These are phyloP conservation scores for Cercospora sp. DNA, from an alignment of 2,329 filamentous ascomycete species.

Conservation along the genomic window DNA sequence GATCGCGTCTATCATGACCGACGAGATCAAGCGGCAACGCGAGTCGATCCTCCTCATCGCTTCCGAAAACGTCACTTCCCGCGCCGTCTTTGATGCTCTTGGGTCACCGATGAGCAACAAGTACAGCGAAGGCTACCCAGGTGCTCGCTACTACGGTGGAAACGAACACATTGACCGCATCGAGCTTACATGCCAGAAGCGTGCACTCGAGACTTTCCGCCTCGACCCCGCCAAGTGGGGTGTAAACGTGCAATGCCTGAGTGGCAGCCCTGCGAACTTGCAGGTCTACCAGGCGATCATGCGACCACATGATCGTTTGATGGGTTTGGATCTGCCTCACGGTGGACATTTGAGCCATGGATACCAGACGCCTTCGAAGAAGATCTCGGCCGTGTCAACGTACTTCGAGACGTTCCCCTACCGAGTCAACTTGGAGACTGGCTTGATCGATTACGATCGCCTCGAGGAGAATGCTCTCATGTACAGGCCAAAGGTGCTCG, in stretches of 20 bases:
- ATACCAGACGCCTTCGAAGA: constrained; percentile 83
- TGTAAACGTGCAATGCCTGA: constrained; percentile 95
- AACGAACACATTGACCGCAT: constrained; percentile 99
- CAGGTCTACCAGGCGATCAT: constrained; percentile 91
- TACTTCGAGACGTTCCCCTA: constrained; percentile 99
- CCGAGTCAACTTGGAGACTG: constrained; percentile 82
- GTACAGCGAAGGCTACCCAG: constrained; percentile 98
- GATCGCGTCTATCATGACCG: constrained; percentile 95
- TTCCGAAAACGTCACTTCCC: constrained; percentile 98
- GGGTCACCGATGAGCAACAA: constrained; percentile 93
- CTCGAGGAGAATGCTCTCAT: constrained; percentile 87
- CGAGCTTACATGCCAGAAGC: constrained; percentile 90
- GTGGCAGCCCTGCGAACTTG: constrained; percentile 73
- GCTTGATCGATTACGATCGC: constrained; percentile 94
- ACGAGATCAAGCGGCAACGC: constrained; percentile 93
- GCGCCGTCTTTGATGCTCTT: constrained; percentile 95
- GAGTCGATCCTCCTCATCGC: constrained; percentile 99
- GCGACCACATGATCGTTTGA: constrained; percentile 88
- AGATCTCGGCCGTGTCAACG: constrained; percentile 92
- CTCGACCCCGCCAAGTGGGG: constrained; percentile 89
- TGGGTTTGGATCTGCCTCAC: constrained; percentile 95
- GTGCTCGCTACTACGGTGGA: constrained; percentile 97
- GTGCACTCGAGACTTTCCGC: constrained; percentile 88
- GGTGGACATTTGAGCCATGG: constrained; percentile 95
- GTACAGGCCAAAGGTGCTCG: constrained; percentile 93